phyloP scores from a whole-genome alignment of 345 rosid species.

The Passiflora organensis region DNA sequence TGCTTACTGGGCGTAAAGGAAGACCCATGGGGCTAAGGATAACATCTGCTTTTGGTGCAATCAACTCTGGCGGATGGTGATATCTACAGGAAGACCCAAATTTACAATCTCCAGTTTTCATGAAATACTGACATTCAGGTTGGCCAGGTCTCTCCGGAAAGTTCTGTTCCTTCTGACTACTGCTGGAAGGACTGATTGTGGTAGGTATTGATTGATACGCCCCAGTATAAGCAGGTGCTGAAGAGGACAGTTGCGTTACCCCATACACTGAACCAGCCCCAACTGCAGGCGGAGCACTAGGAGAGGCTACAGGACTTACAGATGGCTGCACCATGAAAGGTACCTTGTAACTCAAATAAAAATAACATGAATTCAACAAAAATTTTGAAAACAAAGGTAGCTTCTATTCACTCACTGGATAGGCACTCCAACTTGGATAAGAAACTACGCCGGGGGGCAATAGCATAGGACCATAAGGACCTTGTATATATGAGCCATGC shows the following conservation, averaged over 20 bases:
- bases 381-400: background rate
- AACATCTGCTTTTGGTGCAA: constrained; percentile 38
- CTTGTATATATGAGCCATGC: constrained; percentile 62
- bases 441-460: constrained; percentile 69
- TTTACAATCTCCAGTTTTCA: constrained; percentile 88
- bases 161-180: constrained; percentile 46
- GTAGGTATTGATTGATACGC: constrained; percentile 45
- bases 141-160: constrained; percentile 90
- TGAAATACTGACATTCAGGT: constrained; percentile 77
- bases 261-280: constrained; percentile 62
- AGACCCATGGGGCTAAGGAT: constrained; percentile 64
- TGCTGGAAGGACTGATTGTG: constrained; percentile 46
- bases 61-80: constrained; percentile 74
- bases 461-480: constrained; percentile 68
- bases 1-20: constrained; percentile 72
- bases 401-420: constrained; percentile 44
- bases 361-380: background rate
- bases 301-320: constrained; percentile 49
- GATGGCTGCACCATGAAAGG: constrained; percentile 39
- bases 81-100: constrained; percentile 80
- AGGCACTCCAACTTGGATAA: constrained; percentile 63
- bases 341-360: constrained; percentile 3
- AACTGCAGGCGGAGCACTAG: constrained; percentile 47
- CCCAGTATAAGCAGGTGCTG: constrained; percentile 57
- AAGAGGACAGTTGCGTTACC: constrained; percentile 50